phyloP scores from a whole-genome alignment of 768 basidiomycete species.

The Trametes punicea region DNA sequence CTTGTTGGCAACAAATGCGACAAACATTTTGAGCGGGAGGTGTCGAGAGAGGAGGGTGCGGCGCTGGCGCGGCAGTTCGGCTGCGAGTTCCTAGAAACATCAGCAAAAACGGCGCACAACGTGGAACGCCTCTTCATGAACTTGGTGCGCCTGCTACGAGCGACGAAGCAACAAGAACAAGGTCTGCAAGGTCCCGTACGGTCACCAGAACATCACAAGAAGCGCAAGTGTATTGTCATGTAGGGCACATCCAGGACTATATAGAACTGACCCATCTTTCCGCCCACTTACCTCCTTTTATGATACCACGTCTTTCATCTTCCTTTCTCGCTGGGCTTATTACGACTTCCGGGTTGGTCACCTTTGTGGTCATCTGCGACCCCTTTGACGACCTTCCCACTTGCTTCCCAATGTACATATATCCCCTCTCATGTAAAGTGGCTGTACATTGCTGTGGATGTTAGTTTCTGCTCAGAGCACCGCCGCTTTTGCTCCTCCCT shows the following conservation, averaged over 20 bases:
- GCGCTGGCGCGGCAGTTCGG: constrained; percentile 79
- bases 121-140: constrained; percentile 88
- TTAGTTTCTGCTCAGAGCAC: constrained; percentile 3
- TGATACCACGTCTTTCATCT: constrained; percentile 67
- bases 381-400: constrained; percentile 19
- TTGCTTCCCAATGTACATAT: constrained; percentile 31
- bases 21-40: constrained; percentile 87
- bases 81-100: constrained; percentile 94
- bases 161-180: constrained; percentile 53
- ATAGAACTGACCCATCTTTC: constrained; percentile 55
- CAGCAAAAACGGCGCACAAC: constrained; percentile 92
- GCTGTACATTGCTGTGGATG: constrained; percentile 23
- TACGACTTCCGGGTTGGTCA: constrained; percentile 25
- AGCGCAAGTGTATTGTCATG: constrained; percentile 74
- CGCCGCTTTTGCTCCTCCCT: neutral
- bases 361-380: constrained; percentile 19
- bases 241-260: constrained; percentile 68
- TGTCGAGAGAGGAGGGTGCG: constrained; percentile 85
- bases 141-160: constrained; percentile 79
- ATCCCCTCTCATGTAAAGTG: constrained; percentile 17
- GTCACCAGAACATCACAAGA: constrained; percentile 38
- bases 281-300: constrained; percentile 64
- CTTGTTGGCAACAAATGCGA: constrained; percentile 97
- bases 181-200: constrained; percentile 33
- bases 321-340: constrained; percentile 31